Evolutionary conservation across 2,329 filamentous ascomycete genomes (phyloP), one percentile per base, ranked within the genome.

Genomic region (Grosmannia huntii): DNA sequence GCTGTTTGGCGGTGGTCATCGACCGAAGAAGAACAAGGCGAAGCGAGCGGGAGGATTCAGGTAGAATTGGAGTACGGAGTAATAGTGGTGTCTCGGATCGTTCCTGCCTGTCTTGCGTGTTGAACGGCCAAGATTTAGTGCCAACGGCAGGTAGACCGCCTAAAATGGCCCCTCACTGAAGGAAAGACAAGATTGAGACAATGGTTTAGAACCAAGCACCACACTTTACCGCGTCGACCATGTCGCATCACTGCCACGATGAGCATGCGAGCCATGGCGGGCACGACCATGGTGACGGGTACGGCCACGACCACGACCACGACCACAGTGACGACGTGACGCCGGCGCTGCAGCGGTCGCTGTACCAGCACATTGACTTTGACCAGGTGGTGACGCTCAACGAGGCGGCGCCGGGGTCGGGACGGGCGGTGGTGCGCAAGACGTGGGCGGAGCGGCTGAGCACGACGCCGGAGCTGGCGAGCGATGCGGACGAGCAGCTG

Each of bases 341-440:
- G 1, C 94, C 94, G 0, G 92, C 91, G 1, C 78, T 96, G 19
- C 92, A 97, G 72, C 86, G 85, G 66, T 90, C 90, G 49, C 84
- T 99, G 41, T 97, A 96, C 75, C 84, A 89, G 63, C 87, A 96
- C 69, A 90, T 99, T 71, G 83, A 91, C 70, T 96, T 97, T 73
- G 86, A 89, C 72, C 81, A 84, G 31, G 84, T 99, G 62, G 82
- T 77, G 44, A 94, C 92, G 0, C 75, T 96, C 57, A 99, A 99
- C 70, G 94, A 97, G 73, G 77, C 83, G 12, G 70, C 73, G 16
- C 74, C 83, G 9, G 81, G 84, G 60, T 80, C 84, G 0, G 94
- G 91, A 21, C 81, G 82, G 64, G 82, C 81, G 1, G 80, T 97
- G 33, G 82, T 95, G 41, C 84, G 90, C 73, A 99, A 99, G 78